phyloP scores from a whole-genome alignment of 2,329 filamentous ascomycete genomes.

The Dryadomyces sulphureus region DNA sequence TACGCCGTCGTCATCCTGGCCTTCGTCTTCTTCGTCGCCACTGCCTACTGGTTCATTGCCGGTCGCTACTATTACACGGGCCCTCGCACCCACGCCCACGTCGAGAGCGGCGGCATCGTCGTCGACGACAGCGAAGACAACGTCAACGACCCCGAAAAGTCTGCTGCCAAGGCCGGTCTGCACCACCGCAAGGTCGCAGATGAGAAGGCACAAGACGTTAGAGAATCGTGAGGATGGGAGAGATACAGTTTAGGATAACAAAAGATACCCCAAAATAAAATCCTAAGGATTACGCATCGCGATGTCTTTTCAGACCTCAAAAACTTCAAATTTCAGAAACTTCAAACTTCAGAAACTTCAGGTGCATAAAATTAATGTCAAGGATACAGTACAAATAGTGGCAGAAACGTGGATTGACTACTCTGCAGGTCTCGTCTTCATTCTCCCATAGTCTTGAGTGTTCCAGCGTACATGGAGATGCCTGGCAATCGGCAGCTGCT shows the following conservation, averaged over 20 bases:
- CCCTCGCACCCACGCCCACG: constrained; percentile 19
- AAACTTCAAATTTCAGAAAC: too few species aligned
- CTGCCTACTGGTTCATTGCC: constrained; percentile 28
- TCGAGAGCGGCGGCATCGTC: constrained; percentile 14
- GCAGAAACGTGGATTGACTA: neutral
- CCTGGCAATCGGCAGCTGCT: neutral
- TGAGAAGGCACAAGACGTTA: neutral
- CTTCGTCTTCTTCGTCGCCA: constrained; percentile 27
- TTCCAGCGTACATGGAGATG: neutral
- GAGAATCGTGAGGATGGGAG: neutral
- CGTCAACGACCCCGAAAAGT: constrained; percentile 5
- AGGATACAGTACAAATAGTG: too few species aligned
- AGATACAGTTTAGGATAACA: neutral
- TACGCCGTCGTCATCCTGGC: constrained; percentile 36
- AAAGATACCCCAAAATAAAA: neutral
- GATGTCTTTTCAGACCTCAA: neutral
- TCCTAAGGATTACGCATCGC: too few species aligned
- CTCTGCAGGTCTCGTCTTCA: neutral
- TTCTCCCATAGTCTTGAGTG: neutral
- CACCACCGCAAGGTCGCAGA: neutral
- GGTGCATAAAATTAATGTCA: too few species aligned
- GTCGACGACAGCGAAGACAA: constrained; percentile 7
- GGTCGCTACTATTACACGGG: constrained; percentile 33
- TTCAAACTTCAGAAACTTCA: too few species aligned
- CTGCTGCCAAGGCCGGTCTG: neutral